phyloP scores from a whole-genome alignment of 2,329 filamentous ascomycete genomes.

The Fusarium coffeatum region DNA sequence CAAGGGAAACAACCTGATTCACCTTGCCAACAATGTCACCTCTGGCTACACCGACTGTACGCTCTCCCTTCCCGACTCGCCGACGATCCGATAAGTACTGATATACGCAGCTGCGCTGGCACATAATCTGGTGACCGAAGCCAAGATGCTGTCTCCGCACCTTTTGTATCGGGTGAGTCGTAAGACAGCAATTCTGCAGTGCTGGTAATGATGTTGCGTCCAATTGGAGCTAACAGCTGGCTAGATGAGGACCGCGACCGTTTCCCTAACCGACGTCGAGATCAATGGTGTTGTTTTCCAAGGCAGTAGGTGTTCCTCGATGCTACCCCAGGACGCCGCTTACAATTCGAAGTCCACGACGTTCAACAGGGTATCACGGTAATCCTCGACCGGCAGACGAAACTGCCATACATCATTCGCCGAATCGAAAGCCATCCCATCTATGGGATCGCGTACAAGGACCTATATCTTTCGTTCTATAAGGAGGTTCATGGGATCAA shows the following conservation, averaged over 20 bases:
- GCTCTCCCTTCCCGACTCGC: not conserved
- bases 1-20: constrained; percentile 25
- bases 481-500: constrained; percentile 3
- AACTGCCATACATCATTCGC: constrained; percentile 22
- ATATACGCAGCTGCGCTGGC: not conserved
- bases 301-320: not conserved
- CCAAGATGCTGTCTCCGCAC: not conserved
- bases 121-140: not conserved
- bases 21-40: not conserved
- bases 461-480: constrained; percentile 26
- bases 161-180: not conserved
- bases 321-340: rapidly evolving
- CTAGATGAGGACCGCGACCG: not conserved
- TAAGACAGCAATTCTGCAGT: too few species aligned
- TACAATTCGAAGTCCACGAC: constrained; percentile 7
- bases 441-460: not conserved
- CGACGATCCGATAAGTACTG: not conserved
- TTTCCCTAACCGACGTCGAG: not conserved
- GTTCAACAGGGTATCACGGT: not conserved
- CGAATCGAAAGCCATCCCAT: constrained; percentile 18
- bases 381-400: constrained; percentile 5
- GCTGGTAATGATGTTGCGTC: not conserved
- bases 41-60: constrained; percentile 26
- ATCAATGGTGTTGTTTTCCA: constrained; percentile 15
- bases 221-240: not conserved